Percentiles rank a stretch among this genome's conserved stretches.
These are phyloP conservation scores for Ganoderma boninense DNA, from an alignment of 1,284 basidiomycete genomes.

Conservation along the genomic window DNA sequence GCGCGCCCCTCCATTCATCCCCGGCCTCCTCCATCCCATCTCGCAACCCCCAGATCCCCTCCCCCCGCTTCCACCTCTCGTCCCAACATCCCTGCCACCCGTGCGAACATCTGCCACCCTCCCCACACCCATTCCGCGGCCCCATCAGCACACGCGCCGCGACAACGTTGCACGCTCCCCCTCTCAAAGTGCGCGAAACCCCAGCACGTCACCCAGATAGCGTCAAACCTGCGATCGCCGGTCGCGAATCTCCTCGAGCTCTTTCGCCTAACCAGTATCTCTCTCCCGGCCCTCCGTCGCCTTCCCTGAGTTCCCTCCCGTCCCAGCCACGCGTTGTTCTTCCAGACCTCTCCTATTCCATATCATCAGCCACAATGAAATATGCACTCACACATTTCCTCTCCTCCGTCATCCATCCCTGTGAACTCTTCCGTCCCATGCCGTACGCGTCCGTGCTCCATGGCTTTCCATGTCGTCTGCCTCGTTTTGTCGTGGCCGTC, in stretches of 20 bases:
- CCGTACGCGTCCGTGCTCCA: not conserved
- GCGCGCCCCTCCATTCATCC: not conserved
- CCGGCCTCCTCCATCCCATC: too few species aligned
- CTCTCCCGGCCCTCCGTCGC: slow-evolving; percentile 17
- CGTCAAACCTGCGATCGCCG: slow-evolving; percentile 17
- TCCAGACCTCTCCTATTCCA: slow-evolving; percentile 21
- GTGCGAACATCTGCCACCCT: slow-evolving; percentile 6
- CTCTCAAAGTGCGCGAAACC: slow-evolving; percentile 6
- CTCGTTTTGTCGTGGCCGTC: not conserved
- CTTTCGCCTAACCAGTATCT: slow-evolving; percentile 22
- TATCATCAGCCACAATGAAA: slow-evolving; percentile 23
- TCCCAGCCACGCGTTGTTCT: slow-evolving; percentile 10
- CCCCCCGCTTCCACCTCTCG: not conserved
- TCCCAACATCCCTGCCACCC: not conserved
- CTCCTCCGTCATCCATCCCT: not conserved
- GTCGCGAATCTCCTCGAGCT: slow-evolving; percentile 23
- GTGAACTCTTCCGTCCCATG: not conserved
- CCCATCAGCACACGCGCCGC: slow-evolving; percentile 14
- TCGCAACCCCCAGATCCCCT: too few species aligned
- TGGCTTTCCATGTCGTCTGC: not conserved
- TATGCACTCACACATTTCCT: slow-evolving; percentile 6
- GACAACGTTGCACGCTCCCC: slow-evolving; percentile 8
- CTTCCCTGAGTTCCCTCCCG: not conserved
- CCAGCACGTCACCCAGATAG: slow-evolving; percentile 12
- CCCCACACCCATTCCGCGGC: slow-evolving; percentile 10